A percentile compares a stretch with the other conserved stretches of the same genome.
Evolutionary conservation across 176 grass and related monocot genomes (phyloP).

Genomic region (Coix lacrymajobi): DNA sequence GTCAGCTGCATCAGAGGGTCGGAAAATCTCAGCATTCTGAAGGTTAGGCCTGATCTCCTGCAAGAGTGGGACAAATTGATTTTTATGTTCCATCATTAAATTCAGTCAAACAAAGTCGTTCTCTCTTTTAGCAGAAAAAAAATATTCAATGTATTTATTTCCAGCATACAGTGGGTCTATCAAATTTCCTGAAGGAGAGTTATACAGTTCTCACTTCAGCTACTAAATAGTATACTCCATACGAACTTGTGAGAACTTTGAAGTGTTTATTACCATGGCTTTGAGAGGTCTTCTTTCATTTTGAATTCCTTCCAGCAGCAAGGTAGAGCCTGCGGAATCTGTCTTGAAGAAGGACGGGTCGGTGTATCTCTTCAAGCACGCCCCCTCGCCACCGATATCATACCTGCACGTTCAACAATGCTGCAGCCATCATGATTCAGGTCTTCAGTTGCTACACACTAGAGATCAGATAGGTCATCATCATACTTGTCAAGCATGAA

Average conservation of each 20-base stretch:
- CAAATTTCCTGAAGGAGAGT: background rate
- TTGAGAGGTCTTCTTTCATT: constrained; percentile 50
- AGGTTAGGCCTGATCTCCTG: constrained; percentile 56
- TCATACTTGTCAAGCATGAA: constrained; percentile 92
- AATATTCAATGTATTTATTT: background rate
- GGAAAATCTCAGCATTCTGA: constrained; percentile 48
- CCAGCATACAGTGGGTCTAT: background rate
- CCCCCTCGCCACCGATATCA: constrained; percentile 68
- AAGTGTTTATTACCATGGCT: constrained; percentile 53
- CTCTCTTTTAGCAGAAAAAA: background rate
- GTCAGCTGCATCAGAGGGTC: constrained; percentile 22
- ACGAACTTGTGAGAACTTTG: background rate
- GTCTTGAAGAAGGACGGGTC: constrained; percentile 67
- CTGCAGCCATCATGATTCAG: constrained; percentile 12
- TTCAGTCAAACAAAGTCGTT: background rate
- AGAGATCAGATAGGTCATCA: background rate
- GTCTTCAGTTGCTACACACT: constrained; percentile 1
- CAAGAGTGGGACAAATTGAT: constrained; percentile 29
- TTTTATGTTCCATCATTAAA: background rate
- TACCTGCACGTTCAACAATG: constrained; percentile 49
- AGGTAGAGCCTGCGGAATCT: constrained; percentile 38
- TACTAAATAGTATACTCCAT: background rate
- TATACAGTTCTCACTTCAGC: background rate
- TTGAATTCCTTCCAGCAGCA: constrained; percentile 32
- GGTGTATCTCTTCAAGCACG: constrained; percentile 88